Base-by-base conservation (phyloP, 23 red algal species). In the Agarophyton chilense region DNA sequence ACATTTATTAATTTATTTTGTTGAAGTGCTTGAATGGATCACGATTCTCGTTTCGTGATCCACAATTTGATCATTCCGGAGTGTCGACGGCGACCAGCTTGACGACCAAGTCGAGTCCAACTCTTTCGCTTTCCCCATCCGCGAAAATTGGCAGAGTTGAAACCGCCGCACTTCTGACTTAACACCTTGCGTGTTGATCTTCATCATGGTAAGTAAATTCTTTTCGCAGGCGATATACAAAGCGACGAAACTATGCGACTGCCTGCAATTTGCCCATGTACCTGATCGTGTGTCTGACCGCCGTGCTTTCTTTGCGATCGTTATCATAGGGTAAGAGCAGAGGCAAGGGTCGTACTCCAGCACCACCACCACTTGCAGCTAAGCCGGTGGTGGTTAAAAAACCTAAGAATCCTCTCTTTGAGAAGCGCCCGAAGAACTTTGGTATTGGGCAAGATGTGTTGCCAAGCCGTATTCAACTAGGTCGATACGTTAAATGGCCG, bases 401-500 rank as follows among this genome's bases (percentile, higher is more conserved):
- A 72, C 64, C 77, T 9, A 75, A 82, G 85, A 76, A 95, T 52
- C 93, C 96, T 24, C 93, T 98, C 21, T 98, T 98, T 46, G 93
- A 98, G 88, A 95, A 94, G 78, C 89, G 93, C 10, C 89, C 96
- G 61, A 91, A 90, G 79, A 98, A 98, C 93, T 98, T 93, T 64
- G 93, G 93, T 9, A 98, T 98, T 35, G 96, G 96, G 43, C 92
- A 95, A 82, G 92, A 87, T 49, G 78, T 98, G 44, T 89, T 95
- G 50, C 96, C 96, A 24, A 93, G 84, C 35, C 45, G 84, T 47
- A 51, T 83, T 22, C 64, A 95, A 54, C 84, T 98, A 25, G 92
- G 93, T 22, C 92, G 96, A 25, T 98, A 87, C 53, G 96, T 98
- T 14, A 90, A 88, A 54, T 98, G 92, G 92, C 96, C 96, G 28